Evolutionary conservation across 2,329 filamentous ascomycete species (phyloP), one percentile per base, ranked within the genome.

Genomic region (Zasmidium citrigriseum): DNA sequence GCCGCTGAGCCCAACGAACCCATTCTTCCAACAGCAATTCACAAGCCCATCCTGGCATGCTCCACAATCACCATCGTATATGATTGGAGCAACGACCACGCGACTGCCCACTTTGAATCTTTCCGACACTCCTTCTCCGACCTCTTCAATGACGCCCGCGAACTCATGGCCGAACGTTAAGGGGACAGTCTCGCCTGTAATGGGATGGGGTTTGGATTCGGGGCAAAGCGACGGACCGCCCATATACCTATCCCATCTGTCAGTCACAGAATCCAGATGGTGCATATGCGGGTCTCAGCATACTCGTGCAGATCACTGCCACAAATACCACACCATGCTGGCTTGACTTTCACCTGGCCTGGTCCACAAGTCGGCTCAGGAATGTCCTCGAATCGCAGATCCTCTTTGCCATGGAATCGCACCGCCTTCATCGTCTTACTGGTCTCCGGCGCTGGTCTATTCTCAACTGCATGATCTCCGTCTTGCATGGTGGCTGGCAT

Each of bases 151-250:
- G 1, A 77, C 72, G 12, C 80, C 81, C 54, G 75, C 78, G 67
- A 83, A 83, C 61, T 83, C 81, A 64, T 83, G 81, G 14, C 81
- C 81, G 54, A 83, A 77, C 1, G 80, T 82, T 55, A 83, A 60
- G n/a, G 79, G 81, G 2, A 80, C 73, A 4, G 73, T 78, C 68
- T 82, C 82, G 48, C 76, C 75, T 2, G 81, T 85, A 59, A 83
- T 80, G 0, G 81, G 80, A 70, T 84, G 82, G 3, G 81, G 80
- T n/a, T 75, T 78, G 1, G 76, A 77, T 27, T 62, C 51, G 0
- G 81, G 82, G 61, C 79, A 81, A 9, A 75, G 63, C 3, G 65
- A 69, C 1, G 72, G 71, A 11, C 72, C 72, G 11, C 72, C 72
- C 10, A 74, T 59, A 50, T 70, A 75, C 18, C 34, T 41, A 56